Evolutionary conservation across 2,329 filamentous ascomycete species (phyloP).

Genomic region (Apiospora kogelbergensis): DNA sequence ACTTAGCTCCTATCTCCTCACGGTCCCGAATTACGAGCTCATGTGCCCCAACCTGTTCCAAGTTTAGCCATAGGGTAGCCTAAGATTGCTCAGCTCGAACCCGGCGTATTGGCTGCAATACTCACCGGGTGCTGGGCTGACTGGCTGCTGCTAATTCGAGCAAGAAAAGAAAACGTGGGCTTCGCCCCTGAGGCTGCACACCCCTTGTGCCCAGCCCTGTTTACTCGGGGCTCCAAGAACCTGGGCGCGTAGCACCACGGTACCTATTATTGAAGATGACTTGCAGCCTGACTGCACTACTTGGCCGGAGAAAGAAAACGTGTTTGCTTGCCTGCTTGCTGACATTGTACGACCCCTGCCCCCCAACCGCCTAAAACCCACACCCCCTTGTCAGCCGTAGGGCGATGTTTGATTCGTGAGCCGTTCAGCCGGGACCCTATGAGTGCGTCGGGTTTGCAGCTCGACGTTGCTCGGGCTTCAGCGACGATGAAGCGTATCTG

Average conservation of each 20-base stretch:
- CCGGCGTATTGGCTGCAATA: background rate
- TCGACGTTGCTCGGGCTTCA: background rate
- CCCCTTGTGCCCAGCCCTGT: background rate
- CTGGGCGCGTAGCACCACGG: background rate
- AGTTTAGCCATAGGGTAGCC: background rate
- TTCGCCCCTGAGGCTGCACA: background rate
- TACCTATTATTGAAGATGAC: background rate
- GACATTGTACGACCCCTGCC: background rate
- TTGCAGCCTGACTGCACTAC: too few relatives aligned
- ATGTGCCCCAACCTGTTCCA: background rate
- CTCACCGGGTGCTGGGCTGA: background rate
- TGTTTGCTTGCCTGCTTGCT: background rate
- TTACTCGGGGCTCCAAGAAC: background rate
- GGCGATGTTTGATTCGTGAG: conserved; percentile 1
- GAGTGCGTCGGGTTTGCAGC: background rate
- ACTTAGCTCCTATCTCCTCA: background rate
- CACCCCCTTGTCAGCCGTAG: background rate
- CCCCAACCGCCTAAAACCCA: background rate
- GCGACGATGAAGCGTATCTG: background rate
- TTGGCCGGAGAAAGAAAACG: background rate
- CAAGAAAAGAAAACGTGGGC: background rate
- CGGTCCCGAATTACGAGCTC: background rate
- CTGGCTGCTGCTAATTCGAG: background rate
- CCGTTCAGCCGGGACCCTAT: background rate
- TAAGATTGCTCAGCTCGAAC: background rate